phyloP scores from a whole-genome alignment of 2,329 filamentous ascomycete species.

The Penicillium psychrosexuale region DNA sequence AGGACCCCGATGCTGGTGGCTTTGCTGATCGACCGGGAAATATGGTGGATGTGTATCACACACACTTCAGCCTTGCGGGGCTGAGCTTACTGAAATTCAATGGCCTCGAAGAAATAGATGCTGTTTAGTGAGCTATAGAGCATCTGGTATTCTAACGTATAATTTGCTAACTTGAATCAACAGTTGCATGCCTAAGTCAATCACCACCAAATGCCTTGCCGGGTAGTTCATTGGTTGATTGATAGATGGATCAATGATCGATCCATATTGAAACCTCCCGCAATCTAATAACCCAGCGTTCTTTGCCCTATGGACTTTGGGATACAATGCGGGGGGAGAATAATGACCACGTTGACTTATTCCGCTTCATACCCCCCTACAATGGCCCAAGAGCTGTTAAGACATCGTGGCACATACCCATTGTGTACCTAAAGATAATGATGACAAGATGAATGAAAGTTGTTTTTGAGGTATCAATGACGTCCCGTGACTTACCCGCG shows the following conservation, averaged over 20 bases:
- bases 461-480: not conserved
- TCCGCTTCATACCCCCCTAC: constrained; percentile 40
- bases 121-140: constrained; percentile 67
- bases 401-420: constrained; percentile 38
- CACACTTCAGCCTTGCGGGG: constrained; percentile 81
- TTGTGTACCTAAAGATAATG: constrained; percentile 7
- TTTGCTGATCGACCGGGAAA: constrained; percentile 88
- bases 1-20: constrained; percentile 76
- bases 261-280: constrained; percentile 49
- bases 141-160: not conserved
- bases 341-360: constrained; percentile 41
- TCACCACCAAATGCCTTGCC: constrained; percentile 58
- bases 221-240: constrained; percentile 28
- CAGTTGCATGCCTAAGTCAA: constrained; percentile 69
- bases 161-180: constrained; percentile 16
- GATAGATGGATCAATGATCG: not conserved
- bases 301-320: constrained; percentile 52
- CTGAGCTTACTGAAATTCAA: constrained; percentile 78
- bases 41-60: constrained; percentile 98
- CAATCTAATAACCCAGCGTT: constrained; percentile 67
- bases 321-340: constrained; percentile 71
- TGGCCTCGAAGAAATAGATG: constrained; percentile 76
- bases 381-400: constrained; percentile 40
- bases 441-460: not conserved
- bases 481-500: not conserved